phyloP scores from a whole-genome alignment of 192 early-diverging fungal genomes.

The Mortierella hygrophila region DNA sequence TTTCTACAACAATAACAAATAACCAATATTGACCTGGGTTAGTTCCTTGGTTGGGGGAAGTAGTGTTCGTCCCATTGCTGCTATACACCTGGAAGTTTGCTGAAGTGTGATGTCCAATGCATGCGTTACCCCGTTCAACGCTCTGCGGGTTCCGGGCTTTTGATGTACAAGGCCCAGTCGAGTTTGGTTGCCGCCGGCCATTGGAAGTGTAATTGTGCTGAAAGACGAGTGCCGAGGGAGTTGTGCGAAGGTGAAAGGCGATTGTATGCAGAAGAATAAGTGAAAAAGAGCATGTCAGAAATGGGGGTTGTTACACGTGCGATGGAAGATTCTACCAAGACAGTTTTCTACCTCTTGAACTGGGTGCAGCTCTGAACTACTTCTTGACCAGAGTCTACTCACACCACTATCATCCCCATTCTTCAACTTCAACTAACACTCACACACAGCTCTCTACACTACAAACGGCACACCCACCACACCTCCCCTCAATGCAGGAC shows the following conservation, averaged over 20 bases:
- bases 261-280: background rate
- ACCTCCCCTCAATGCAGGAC: slow-evolving; percentile 25
- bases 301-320: background rate
- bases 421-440: background rate
- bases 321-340: background rate
- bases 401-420: background rate
- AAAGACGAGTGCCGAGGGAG: background rate
- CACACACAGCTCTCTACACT: background rate
- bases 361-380: background rate
- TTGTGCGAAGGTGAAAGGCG: background rate
- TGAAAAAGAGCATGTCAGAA: background rate
- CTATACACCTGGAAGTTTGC: no score
- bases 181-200: slow-evolving; percentile 27
- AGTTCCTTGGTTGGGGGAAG: background rate
- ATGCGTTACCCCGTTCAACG: slow-evolving; percentile 10
- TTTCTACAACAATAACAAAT: slow-evolving; percentile 8
- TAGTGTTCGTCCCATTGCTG: no score
- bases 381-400: background rate
- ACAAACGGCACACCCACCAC: background rate
- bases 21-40: background rate
- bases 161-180: slow-evolving; percentile 33
- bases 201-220: slow-evolving; percentile 4
- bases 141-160: slow-evolving; percentile 27
- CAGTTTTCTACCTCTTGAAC: background rate
- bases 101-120: background rate